Base-by-base conservation (phyloP, 371 early-diverging fungal genomes). In the Apophysomyces elegans region DNA sequence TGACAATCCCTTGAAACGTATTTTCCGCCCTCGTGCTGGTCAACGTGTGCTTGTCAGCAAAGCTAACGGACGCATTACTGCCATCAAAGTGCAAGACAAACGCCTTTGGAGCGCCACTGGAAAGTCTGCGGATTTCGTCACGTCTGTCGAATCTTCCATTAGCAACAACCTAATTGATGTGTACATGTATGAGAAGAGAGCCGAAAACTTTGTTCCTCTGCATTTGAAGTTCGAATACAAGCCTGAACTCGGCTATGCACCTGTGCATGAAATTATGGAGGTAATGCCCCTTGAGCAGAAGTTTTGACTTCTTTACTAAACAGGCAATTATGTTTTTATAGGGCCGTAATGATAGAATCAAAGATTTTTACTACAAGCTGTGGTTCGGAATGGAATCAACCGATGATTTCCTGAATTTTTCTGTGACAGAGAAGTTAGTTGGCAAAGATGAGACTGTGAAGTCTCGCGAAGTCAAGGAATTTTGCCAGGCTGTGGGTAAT, bases 221-320 rank as follows among this genome's bases (percentile, higher is more conserved):
- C 74, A 86, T 59, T 87, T 96, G 67, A 72, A 82, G 68, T 96
- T 92, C 83, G 81, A 78, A 61, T 97, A 96, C 83, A 83, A 85
- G 59, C 93, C 96, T 50, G 85, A 86, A 66, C 86, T 88, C 69
- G 91, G 93, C 8, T 91, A 88, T 71, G 91, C 93, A 67, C 90
- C 92, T 35, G 91, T 98, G 65, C 96, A 96, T 65, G 96, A 97
- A 77, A 85, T 93, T 9, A 95, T 96, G 93, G 93, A 93, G 63
- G 75, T 74, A 74, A 26, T 26, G 32, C 32, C 32, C 32, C 13
- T 41, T 41, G 5, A 41, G 11, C 41, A 41, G 41, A 11, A 1
- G 41, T 13, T 41, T 11, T 4, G 8, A 13, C 41, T 13, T 8
- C 41, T 41, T 41, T 41, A 8, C 41, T 26, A 26, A 26, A 26